Base-by-base conservation (phyloP, 139 green algal genomes). In the Volvox reticuliferus region DNA sequence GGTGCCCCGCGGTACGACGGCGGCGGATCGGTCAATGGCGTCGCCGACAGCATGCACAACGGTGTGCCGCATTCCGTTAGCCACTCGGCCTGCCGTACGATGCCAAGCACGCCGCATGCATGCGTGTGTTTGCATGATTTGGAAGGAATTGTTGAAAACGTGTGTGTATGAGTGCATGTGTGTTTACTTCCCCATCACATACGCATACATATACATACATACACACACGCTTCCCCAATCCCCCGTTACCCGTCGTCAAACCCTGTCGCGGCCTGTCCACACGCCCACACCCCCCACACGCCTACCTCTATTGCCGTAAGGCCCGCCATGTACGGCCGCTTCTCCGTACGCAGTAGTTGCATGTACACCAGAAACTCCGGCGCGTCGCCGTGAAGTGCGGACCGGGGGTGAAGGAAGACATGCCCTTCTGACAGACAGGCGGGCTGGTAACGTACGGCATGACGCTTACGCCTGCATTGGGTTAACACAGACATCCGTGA, bases 391-490 rank as follows among this genome's bases (percentile, higher is more conserved):
- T 95, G 90, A 81, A 99, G 91, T 17, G 93, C 50, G 22, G 97
- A 99, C 65, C 89, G 88, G 0, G 98, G 98, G 95, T 99, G 98
- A 68, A 99, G 94, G 93, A 95, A 99, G 37, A 99, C 96, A 30
- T 76, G 33, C 50, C 79, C 63, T 17, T 65, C 89, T 2, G 30
- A 17, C 50, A 89, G 65, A 26, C 75, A 91, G 55, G 91, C 92
- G 28, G 93, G 44, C 28, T 80, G 61, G 92, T 98, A 98, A 28
- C 95, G 95, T 77, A 97, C 93, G 17, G 97, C 96, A 44, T 91
- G 89, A 26, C 63, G 90, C 78, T 94, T 95, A 35, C 89, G 78
- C 79, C 78, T 87, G 65, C 1, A 67, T 26, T 35, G 17, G 65
- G 5, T 55, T 73, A 2, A 32, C 67, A 12, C 24, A 75, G 2